Evolutionary conservation across 345 rosid genomes (phyloP).

Genomic region (Lenwebbia sp.): DNA sequence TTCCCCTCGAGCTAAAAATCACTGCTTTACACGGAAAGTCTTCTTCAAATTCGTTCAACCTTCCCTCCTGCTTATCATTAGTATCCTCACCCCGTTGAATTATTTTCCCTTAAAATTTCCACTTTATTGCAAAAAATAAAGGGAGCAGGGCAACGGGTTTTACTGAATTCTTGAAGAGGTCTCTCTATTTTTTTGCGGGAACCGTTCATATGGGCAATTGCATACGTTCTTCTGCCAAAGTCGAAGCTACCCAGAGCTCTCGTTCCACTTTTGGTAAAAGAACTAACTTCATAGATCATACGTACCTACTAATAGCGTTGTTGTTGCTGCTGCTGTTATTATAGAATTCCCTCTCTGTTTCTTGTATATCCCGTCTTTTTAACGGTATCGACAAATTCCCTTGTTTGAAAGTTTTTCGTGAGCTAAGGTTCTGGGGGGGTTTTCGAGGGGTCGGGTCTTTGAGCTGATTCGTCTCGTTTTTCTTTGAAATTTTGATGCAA

Average conservation of each 20-base stretch:
- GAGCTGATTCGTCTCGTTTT: neutral
- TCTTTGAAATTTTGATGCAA: neutral
- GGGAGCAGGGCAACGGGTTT: neutral
- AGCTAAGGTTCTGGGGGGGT: neutral
- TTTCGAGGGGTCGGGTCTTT: neutral
- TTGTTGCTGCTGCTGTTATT: neutral
- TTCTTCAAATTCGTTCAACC: neutral
- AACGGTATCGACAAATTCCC: neutral
- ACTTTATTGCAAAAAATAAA: neutral
- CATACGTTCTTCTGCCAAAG: slow-evolving; percentile 56
- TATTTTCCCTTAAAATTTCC: neutral
- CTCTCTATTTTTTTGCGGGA: neutral
- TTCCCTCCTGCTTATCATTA: neutral
- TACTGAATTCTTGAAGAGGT: neutral
- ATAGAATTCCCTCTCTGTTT: neutral
- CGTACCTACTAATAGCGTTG: neutral
- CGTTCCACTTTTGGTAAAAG: slow-evolving; percentile 49
- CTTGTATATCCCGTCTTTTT: neutral
- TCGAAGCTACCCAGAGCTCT: slow-evolving; percentile 37
- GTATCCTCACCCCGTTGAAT: neutral
- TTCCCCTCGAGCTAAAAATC: neutral
- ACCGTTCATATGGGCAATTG: slow-evolving; percentile 60
- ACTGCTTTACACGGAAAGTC: neutral
- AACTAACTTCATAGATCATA: neutral
- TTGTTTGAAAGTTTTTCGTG: neutral